Evolutionary conservation across 208 protist species (phyloP).

Genomic region (Angomonas desouzai): DNA sequence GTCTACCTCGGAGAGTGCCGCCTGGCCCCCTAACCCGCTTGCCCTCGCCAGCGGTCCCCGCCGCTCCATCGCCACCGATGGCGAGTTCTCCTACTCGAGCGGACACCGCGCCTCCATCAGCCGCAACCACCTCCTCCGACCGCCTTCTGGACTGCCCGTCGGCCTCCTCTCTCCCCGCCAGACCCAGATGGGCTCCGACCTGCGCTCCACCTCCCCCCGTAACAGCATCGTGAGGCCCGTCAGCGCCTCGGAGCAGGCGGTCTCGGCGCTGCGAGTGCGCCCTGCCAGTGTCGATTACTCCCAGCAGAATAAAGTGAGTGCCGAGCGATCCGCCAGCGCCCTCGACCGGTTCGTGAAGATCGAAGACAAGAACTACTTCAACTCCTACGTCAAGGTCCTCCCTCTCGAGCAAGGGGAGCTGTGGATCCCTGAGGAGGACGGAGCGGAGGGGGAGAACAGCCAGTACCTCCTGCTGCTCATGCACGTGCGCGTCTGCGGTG

Average conservation of each 20-base stretch:
- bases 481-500: constrained; percentile 59
- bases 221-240: constrained; percentile 17
- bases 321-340: constrained; percentile 51
- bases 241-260: constrained; percentile 29
- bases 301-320: constrained; percentile 61
- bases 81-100: constrained; percentile 21
- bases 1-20: not conserved
- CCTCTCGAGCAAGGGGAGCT: constrained; percentile 64
- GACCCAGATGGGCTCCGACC: constrained; percentile 8
- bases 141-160: constrained; percentile 11
- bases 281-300: constrained; percentile 69
- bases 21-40: not conserved
- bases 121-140: constrained; percentile 35
- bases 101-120: constrained; percentile 31
- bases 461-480: constrained; percentile 70
- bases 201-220: constrained; percentile 19
- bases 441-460: constrained; percentile 15
- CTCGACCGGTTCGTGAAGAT: constrained; percentile 87
- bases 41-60: not conserved
- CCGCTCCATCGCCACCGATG: constrained; percentile 11
- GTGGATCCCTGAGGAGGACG: constrained; percentile 45
- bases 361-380: constrained; percentile 86
- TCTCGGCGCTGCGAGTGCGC: constrained; percentile 30
- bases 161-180: not conserved
- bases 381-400: constrained; percentile 63